Conservation (phyloP, 2,329 filamentous ascomycete species). For the Pseudonectria buxi region DNA sequence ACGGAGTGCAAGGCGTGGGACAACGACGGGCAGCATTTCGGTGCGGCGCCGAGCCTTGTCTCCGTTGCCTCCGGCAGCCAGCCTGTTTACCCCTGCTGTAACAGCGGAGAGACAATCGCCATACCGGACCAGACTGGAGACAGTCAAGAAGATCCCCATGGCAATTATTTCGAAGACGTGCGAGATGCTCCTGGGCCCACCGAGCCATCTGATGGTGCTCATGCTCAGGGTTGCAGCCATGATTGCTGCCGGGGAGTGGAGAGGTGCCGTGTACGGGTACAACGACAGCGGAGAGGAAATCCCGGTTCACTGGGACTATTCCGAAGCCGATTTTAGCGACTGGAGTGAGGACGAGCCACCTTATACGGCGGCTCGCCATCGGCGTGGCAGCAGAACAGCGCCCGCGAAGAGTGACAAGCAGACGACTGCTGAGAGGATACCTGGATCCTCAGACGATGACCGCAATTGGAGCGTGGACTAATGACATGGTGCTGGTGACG, state of each 20-base stretch:
- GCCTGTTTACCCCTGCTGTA: slow-evolving; percentile 49
- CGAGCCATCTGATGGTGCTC: slow-evolving; percentile 66
- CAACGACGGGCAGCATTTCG: slow-evolving; percentile 21
- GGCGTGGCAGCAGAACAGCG: slow-evolving; percentile 5
- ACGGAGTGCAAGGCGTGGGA: slow-evolving; percentile 13
- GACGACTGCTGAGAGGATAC: slow-evolving; percentile 4
- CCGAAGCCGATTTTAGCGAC: slow-evolving; percentile 48
- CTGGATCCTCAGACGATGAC: slow-evolving; percentile 17
- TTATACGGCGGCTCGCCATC: slow-evolving; percentile 8
- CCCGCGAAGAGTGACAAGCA: slow-evolving; percentile 2
- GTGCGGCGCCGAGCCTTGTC: slow-evolving; percentile 46
- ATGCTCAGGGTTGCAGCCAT: slow-evolving; percentile 77
- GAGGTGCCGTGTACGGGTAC: slow-evolving; percentile 50
- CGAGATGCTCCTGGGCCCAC: slow-evolving; percentile 72
- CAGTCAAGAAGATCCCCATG: slow-evolving; percentile 25
- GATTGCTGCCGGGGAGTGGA: slow-evolving; percentile 60
- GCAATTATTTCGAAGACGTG: slow-evolving; percentile 71
- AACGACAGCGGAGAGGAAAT: slow-evolving; percentile 48
- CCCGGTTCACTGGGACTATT: slow-evolving; percentile 55
- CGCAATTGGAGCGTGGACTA: slow-evolving; percentile 21
- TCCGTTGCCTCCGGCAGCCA: slow-evolving; percentile 61
- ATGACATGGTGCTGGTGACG: slow-evolving; percentile 1
- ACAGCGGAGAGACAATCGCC: slow-evolving; percentile 21
- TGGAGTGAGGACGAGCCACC: slow-evolving; percentile 52
- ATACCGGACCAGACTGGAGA: slow-evolving; percentile 15